Evolutionary conservation across 1,284 basidiomycete genomes (phyloP).

Genomic region (Anthracocystis walkeri): DNA sequence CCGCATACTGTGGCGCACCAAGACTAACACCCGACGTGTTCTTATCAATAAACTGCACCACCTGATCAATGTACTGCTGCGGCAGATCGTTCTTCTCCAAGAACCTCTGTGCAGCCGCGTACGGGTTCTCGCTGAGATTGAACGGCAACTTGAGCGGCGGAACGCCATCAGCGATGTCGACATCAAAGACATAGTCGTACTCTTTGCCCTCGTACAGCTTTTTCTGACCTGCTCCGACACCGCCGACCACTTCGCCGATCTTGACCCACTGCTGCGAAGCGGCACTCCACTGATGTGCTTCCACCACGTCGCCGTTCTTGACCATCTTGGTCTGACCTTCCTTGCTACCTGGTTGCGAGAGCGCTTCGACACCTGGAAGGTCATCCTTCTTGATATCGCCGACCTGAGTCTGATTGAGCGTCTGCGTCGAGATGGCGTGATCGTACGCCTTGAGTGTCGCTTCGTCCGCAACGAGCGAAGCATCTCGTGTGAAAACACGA

Average conservation of each 20-base stretch:
- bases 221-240: conserved; percentile 85
- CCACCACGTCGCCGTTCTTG: conserved; percentile 53
- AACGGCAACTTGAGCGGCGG: conserved; percentile 95
- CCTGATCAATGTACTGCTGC: conserved; percentile 84
- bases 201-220: conserved; percentile 88
- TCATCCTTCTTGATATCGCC: conserved; percentile 92
- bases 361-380: conserved; percentile 84
- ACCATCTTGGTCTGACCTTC: conserved; percentile 90
- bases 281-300: conserved; percentile 77
- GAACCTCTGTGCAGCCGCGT: conserved; percentile 88
- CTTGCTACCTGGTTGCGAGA: conserved; percentile 81
- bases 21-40: conserved; percentile 82
- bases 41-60: conserved; percentile 92
- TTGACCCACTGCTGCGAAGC: conserved; percentile 83
- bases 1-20: conserved; percentile 77
- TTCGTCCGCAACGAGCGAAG: conserved; percentile 80
- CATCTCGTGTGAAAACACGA: conserved; percentile 83
- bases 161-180: conserved; percentile 91
- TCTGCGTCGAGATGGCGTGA: conserved; percentile 59
- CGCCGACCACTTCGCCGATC: conserved; percentile 94
- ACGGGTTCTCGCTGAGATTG: conserved; percentile 87
- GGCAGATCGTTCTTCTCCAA: conserved; percentile 86
- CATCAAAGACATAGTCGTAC: conserved; percentile 98
- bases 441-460: conserved; percentile 71
- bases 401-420: conserved; percentile 74